A percentile compares a stretch with the other conserved stretches of the same genome.
Evolutionary conservation across 148 eudicot species (phyloP).

Genomic region (Mesembryanthemum crystallinum): DNA sequence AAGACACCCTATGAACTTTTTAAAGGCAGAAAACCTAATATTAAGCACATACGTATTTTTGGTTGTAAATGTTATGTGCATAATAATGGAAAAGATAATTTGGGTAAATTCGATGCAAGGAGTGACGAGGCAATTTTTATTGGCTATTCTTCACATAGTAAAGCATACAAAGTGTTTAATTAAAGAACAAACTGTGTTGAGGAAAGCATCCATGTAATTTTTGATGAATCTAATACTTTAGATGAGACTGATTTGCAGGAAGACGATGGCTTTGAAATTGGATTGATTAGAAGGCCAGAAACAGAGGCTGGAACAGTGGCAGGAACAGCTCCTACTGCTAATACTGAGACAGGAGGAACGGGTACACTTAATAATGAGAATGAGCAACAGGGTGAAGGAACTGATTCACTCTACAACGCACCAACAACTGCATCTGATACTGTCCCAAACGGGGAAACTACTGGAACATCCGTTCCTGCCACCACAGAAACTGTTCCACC

Average conservation of each 20-base stretch:
- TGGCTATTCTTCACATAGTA: constrained; percentile 3
- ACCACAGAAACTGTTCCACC: no score
- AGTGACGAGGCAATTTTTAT: neutral
- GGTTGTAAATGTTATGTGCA: constrained; percentile 16
- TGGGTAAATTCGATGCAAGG: constrained; percentile 12
- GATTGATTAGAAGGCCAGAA: neutral
- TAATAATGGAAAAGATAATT: constrained; percentile 14
- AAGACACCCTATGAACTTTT: no score
- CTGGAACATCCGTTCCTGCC: no score
- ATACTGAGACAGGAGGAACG: no score
- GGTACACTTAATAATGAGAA: no score
- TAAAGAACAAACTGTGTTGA: constrained; percentile 10
- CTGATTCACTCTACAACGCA: no score
- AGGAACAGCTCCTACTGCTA: no score
- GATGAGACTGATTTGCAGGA: neutral
- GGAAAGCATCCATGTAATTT: constrained; percentile 10
- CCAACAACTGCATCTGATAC: no score
- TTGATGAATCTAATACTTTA: constrained; percentile 1
- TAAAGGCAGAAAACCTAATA: neutral
- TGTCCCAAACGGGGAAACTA: no score
- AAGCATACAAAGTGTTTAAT: constrained; percentile 1
- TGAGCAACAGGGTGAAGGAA: no score
- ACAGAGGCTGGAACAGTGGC: no score
- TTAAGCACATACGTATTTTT: constrained; percentile 1
- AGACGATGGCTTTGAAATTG: constrained; percentile 3